Evolutionary conservation across 495 filamentous ascomycete species (phyloP).

Genomic region (Beverwykella pulmonaria): DNA sequence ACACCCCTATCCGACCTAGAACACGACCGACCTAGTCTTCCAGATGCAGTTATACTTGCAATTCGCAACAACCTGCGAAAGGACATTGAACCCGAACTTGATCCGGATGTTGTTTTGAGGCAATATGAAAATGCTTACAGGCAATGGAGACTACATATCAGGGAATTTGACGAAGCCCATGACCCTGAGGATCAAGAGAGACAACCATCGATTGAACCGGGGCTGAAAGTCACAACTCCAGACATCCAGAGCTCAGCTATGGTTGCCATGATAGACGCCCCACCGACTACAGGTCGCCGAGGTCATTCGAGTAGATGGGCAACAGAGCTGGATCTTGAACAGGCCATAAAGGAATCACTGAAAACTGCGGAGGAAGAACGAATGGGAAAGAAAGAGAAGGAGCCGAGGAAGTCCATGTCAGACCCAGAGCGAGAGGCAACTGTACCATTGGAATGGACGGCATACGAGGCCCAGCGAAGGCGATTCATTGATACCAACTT

Average conservation of each 20-base stretch:
- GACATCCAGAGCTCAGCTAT: slow-evolving; percentile 38
- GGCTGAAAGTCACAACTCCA: slow-evolving; percentile 46
- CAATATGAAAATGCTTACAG: slow-evolving; percentile 53
- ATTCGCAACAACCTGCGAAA: slow-evolving; percentile 21
- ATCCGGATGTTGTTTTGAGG: slow-evolving; percentile 45
- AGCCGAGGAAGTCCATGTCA: slow-evolving; percentile 65
- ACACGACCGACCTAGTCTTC: slow-evolving; percentile 30
- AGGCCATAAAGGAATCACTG: slow-evolving; percentile 73
- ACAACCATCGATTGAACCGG: slow-evolving; percentile 52
- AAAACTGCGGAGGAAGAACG: slow-evolving; percentile 70
- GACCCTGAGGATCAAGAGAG: slow-evolving; percentile 53
- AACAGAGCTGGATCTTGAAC: slow-evolving; percentile 72
- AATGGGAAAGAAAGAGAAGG: slow-evolving; percentile 67
- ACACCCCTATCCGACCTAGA: slow-evolving; percentile 41
- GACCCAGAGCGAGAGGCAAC: slow-evolving; percentile 82
- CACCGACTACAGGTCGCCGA: slow-evolving; percentile 19
- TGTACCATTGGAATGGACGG: slow-evolving; percentile 73
- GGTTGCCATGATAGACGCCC: slow-evolving; percentile 17
- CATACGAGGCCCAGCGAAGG: slow-evolving; percentile 37
- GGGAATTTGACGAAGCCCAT: slow-evolving; percentile 61
- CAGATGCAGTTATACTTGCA: slow-evolving; percentile 32
- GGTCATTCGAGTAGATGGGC: slow-evolving; percentile 22
- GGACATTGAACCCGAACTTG: neutral
- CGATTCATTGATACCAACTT: slow-evolving; percentile 74
- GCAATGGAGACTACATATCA: slow-evolving; percentile 53